These are phyloP conservation scores for Penicillium sp. DNA, from an alignment of 2,329 filamentous ascomycete genomes.

Conservation along the genomic window DNA sequence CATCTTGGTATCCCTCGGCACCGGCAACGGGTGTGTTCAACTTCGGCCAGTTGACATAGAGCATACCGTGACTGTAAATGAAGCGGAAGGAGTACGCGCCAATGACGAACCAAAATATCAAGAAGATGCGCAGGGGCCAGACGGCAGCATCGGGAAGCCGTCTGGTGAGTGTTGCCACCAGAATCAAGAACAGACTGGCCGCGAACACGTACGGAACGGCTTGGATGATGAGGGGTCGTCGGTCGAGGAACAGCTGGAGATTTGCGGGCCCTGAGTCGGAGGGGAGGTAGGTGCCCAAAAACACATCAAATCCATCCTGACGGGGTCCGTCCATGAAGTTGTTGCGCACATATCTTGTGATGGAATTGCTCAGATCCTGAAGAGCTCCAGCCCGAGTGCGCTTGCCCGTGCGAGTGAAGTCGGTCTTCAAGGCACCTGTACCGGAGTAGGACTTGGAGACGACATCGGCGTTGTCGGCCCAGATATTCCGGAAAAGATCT, in stretches of 20 bases:
- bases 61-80: conserved; percentile 76
- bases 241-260: conserved; percentile 73
- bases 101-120: conserved; percentile 69
- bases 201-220: conserved; percentile 87
- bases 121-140: conserved; percentile 77
- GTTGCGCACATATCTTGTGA: conserved; percentile 85
- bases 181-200: conserved; percentile 77
- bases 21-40: conserved; percentile 85
- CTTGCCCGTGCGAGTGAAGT: conserved; percentile 89
- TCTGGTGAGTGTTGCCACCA: conserved; percentile 69
- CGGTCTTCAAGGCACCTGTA: conserved; percentile 95
- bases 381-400: conserved; percentile 80
- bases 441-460: conserved; percentile 91
- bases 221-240: conserved; percentile 80
- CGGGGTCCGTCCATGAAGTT: conserved; percentile 92
- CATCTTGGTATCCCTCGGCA: conserved; percentile 81
- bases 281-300: conserved; percentile 80
- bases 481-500: conserved; percentile 89
- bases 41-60: conserved; percentile 98
- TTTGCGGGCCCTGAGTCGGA: conserved; percentile 66
- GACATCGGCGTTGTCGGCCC: conserved; percentile 97
- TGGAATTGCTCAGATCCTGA: conserved; percentile 80
- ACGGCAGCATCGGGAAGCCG: conserved; percentile 67
- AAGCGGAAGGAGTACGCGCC: conserved; percentile 71
- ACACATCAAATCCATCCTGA: conserved; percentile 93